Evolutionary conservation across 2,329 filamentous ascomycete species (phyloP).

Genomic region (Penicillium hesseltinei): DNA sequence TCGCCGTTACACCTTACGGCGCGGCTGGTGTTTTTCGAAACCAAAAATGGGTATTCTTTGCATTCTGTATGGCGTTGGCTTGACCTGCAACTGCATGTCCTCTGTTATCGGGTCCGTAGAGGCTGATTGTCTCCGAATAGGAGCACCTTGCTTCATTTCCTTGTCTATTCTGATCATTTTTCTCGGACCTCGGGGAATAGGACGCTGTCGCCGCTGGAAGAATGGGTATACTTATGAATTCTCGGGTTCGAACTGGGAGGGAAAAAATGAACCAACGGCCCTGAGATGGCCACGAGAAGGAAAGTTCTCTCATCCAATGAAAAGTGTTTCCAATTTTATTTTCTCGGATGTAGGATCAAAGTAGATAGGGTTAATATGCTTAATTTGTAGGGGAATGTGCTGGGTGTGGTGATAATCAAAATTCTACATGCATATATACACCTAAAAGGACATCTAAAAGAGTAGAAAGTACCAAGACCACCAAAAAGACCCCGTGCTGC

Average conservation of each 20-base stretch:
- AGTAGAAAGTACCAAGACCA: no score
- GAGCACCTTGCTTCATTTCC: slow-evolving; percentile 27
- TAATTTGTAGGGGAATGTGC: no score
- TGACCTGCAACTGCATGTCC: slow-evolving; percentile 36
- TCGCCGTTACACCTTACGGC: neutral
- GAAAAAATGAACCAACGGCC: slow-evolving; percentile 12
- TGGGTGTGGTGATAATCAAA: no score
- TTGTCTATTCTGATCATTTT: slow-evolving; percentile 27
- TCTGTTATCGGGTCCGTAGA: slow-evolving; percentile 35
- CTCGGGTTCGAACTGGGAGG: slow-evolving; percentile 16
- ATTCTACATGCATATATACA: neutral
- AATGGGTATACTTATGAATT: slow-evolving; percentile 28
- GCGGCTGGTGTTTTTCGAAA: slow-evolving; percentile 14
- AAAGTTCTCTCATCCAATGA: slow-evolving; percentile 30
- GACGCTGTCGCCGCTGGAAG: slow-evolving; percentile 35
- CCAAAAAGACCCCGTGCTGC: no score
- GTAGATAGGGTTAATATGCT: neutral
- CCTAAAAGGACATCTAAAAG: no score
- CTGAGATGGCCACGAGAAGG: slow-evolving; percentile 31
- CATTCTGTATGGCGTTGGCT: slow-evolving; percentile 46
- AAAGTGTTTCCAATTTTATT: slow-evolving; percentile 12
- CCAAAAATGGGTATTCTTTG: slow-evolving; percentile 33
- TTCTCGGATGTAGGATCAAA: no score
- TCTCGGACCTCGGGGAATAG: slow-evolving; percentile 39
- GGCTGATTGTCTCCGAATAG: slow-evolving; percentile 29